Evolutionary conservation across 768 basidiomycete species (phyloP).

Genomic region (Boletus huronensis): DNA sequence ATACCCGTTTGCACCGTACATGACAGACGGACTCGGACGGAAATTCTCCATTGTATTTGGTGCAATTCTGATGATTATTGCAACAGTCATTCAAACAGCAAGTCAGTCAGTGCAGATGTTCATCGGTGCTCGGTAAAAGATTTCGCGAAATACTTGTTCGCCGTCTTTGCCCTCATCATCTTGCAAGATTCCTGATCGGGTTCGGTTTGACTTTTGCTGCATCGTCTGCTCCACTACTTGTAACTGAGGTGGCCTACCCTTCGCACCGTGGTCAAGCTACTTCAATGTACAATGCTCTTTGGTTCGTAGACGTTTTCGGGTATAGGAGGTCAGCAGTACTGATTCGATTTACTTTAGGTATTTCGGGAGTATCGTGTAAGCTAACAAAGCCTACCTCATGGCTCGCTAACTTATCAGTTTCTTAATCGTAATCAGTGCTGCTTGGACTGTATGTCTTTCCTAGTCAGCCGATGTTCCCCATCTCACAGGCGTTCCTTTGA

Average conservation of each 20-base stretch:
- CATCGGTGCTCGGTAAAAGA: neutral
- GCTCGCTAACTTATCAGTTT: neutral
- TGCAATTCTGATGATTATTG: neutral
- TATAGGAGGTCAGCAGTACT: neutral
- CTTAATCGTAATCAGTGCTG: neutral
- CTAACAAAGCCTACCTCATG: neutral
- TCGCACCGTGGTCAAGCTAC: neutral
- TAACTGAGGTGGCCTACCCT: neutral
- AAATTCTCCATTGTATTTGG: neutral
- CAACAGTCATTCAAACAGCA: neutral
- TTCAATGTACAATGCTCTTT: neutral
- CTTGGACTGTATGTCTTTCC: neutral
- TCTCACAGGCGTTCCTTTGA: neutral
- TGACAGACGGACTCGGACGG: neutral
- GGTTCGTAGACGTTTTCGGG: neutral
- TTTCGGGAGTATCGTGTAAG: neutral
- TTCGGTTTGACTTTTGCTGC: neutral
- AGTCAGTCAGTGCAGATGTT: neutral
- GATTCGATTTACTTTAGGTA: neutral
- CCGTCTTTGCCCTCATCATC: neutral
- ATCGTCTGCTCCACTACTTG: neutral
- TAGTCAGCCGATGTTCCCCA: neutral
- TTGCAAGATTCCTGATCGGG: neutral
- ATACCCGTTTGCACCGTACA: neutral
- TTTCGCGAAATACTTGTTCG: neutral